A percentile compares a stretch with the other conserved stretches of the same genome.
phyloP scores from a whole-genome alignment of 345 rosid genomes.

The Aethionema arabicum region DNA sequence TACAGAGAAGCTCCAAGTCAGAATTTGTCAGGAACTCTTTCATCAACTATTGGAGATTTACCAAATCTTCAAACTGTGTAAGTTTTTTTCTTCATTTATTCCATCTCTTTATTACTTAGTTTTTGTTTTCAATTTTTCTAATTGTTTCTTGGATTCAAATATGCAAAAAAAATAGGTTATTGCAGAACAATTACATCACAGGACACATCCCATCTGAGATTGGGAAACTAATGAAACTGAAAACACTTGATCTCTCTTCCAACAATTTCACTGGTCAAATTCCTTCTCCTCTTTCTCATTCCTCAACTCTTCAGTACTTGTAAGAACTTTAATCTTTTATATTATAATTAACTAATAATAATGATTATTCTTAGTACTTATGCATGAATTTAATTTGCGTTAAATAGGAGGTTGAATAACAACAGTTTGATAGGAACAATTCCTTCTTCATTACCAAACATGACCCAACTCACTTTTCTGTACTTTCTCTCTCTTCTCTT shows the following conservation, averaged over 20 bases:
- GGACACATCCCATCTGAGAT: constrained; percentile 72
- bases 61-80: constrained; percentile 79
- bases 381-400: constrained; percentile 9
- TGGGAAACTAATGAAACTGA: constrained; percentile 71
- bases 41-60: constrained; percentile 73
- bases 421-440: constrained; percentile 72
- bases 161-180: constrained; percentile 44
- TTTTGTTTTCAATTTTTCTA: constrained; percentile 11
- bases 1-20: constrained; percentile 87
- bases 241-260: constrained; percentile 78
- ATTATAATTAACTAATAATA: not conserved
- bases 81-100: constrained; percentile 31
- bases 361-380: constrained; percentile 3
- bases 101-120: constrained; percentile 2
- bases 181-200: constrained; percentile 78
- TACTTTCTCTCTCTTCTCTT: constrained; percentile 40
- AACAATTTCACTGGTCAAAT: constrained; percentile 68
- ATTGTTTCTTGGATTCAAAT: not conserved
- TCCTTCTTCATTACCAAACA: constrained; percentile 69
- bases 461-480: constrained; percentile 81
- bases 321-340: constrained; percentile 34
- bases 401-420: constrained; percentile 68
- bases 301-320: constrained; percentile 71
- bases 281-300: constrained; percentile 54
- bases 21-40: constrained; percentile 65